Base-by-base conservation (phyloP, 495 filamentous ascomycete species). In the Podospora pseudocomata region DNA sequence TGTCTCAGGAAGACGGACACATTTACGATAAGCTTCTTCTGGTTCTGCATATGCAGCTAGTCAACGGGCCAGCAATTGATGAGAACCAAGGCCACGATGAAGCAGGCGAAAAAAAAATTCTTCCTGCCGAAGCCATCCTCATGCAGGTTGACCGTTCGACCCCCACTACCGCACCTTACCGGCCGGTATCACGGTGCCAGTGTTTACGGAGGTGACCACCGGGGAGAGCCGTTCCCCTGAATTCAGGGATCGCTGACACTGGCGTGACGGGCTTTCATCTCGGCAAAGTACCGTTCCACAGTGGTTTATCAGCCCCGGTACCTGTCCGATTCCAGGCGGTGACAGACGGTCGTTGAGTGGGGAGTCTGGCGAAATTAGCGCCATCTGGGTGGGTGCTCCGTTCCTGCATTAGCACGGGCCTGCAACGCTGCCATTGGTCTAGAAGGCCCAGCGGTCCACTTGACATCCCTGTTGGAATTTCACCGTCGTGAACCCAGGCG, bases 341-440 rank as follows among this genome's bases (percentile, higher is more conserved):
- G 59, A 65, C 32, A 67, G 56, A 18, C 49, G 49, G 32, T 62
- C n/a, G 16, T 63, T 63, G 9, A 11, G 27, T 63, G 9, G 27
- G 27, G 61, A 20, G 30, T 63, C 61, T 63, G 65, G 70, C 72
- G 70, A 74, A 32, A 72, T 74, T 72, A 71, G 73, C 73, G 73
- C 73, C 68, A 73, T 73, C 69, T 67, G 67, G 55, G 16, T 23
- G 26, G 57, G 23, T 32, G 39, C 28, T 60, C 57, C 53, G 71
- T 75, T 69, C 71, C 73, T 73, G 73, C 71, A 71, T 70, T 58
- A 57, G 64, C 71, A 53, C 28, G 63, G 60, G 28, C 55, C 57
- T 60, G 34, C 39, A 16, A 49, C 1, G 26, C 18, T 23, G 2
- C 57, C 1, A 4, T 23, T 26, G 13, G n/a, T 39, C 28, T 58